These are phyloP conservation scores for Teratosphaeria viscida DNA, from an alignment of 2,329 filamentous ascomycete genomes.

Conservation along the genomic window DNA sequence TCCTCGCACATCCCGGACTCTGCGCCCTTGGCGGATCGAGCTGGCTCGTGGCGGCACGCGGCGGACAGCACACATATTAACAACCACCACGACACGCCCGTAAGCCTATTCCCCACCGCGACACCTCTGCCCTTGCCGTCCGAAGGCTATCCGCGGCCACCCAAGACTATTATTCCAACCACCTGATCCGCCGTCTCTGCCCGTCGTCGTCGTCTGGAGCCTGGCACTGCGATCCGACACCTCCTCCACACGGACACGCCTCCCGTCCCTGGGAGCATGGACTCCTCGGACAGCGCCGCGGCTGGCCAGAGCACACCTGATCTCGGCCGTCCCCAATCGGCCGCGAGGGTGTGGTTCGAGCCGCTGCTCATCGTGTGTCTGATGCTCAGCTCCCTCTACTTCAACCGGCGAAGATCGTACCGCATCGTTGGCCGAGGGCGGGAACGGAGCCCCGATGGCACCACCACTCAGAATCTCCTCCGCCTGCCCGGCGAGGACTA, in stretches of 20 bases:
- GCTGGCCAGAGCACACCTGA: conserved; percentile 1
- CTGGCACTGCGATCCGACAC: not conserved
- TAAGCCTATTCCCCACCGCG: not conserved
- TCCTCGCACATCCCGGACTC: not conserved
- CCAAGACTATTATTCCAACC: not conserved
- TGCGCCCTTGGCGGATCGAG: not conserved
- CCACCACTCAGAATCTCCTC: not conserved
- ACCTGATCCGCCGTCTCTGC: not conserved
- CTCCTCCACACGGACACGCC: not conserved
- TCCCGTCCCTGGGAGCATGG: not conserved
- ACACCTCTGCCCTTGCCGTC: not conserved
- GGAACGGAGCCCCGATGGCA: not conserved
- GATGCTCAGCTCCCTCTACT: conserved; percentile 29
- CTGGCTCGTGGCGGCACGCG: not conserved
- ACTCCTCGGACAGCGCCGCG: not conserved
- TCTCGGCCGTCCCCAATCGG: conserved; percentile 11
- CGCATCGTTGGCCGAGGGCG: conserved; percentile 8
- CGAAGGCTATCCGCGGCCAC: not conserved
- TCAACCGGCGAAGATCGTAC: conserved; percentile 29
- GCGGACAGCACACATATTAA: not conserved
- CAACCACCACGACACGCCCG: not conserved
- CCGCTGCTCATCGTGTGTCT: conserved; percentile 28
- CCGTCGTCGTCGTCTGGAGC: not conserved
- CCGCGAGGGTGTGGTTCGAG: conserved; percentile 13
- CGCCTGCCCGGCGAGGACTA: not conserved